A percentile compares a stretch with the other conserved stretches of the same genome.
Conservation (phyloP, 2,329 filamentous ascomycete species). For the Rugonectria rugulosa region DNA sequence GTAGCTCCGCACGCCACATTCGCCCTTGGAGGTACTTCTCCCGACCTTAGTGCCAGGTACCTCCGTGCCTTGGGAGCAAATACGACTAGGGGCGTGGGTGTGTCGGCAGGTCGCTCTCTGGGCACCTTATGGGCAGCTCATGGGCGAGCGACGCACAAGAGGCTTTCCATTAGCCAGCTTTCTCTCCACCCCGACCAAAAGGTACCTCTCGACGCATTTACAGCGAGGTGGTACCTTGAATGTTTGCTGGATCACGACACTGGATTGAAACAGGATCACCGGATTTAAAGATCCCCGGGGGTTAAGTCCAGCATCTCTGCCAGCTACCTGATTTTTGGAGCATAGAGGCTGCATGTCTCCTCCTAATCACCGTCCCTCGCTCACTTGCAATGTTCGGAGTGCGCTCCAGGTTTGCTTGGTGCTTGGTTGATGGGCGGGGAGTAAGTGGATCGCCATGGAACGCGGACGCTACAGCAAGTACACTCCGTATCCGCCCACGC, state of each 20-base stretch:
- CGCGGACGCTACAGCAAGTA: constrained; percentile 17
- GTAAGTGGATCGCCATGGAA: constrained; percentile 17
- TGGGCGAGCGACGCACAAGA: constrained; percentile 12
- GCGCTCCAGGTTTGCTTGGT: not conserved
- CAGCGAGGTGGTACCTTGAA: constrained; percentile 8
- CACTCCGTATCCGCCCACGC: constrained; percentile 1
- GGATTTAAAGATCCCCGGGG: too few relatives aligned
- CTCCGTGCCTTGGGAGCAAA: constrained; percentile 28
- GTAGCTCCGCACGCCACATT: not conserved
- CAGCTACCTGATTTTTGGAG: too few relatives aligned
- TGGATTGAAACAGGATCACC: constrained; percentile 4
- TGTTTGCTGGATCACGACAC: not conserved
- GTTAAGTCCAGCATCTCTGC: too few relatives aligned
- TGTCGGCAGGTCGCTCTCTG: constrained; percentile 34
- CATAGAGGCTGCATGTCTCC: not conserved
- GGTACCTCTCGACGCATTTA: constrained; percentile 1
- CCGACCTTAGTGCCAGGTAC: constrained; percentile 26
- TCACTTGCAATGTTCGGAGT: not conserved
- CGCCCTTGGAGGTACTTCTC: not conserved
- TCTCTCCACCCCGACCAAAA: constrained; percentile 4
- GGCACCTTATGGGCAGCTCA: not conserved
- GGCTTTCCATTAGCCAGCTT: constrained; percentile 15
- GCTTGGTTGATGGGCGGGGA: constrained; percentile 14
- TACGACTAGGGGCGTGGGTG: constrained; percentile 24
- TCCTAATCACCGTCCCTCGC: not conserved